Percentiles rank a stretch among this genome's conserved stretches.
phyloP scores from a whole-genome alignment of 78 protist species.

The Isochrysis galbana region DNA sequence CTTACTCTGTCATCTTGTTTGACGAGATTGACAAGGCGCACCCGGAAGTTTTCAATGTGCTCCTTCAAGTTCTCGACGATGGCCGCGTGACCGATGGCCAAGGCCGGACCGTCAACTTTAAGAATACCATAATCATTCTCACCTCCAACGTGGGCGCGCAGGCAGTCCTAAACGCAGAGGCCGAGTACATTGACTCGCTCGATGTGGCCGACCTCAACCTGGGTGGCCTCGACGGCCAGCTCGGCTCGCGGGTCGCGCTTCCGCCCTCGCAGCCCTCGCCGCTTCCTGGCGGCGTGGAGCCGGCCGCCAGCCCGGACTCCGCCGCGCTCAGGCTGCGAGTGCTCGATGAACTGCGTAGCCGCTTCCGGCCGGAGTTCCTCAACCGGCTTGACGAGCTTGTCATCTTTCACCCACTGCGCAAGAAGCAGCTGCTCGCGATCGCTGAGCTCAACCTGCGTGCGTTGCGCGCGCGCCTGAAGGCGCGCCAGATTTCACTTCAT shows the following conservation, averaged over 20 bases:
- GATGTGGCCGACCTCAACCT: no score
- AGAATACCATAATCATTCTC: slow-evolving; percentile 57
- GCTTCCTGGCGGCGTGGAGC: no score
- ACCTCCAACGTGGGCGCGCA: slow-evolving; percentile 66
- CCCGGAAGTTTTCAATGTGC: slow-evolving; percentile 52
- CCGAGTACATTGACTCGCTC: neutral
- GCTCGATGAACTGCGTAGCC: neutral
- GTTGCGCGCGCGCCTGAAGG: neutral
- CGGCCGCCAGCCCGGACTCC: neutral
- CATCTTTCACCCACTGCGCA: slow-evolving; percentile 50
- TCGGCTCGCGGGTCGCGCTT: neutral
- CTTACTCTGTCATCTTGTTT: slow-evolving; percentile 66
- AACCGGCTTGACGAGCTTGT: slow-evolving; percentile 74
- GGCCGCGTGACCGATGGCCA: slow-evolving; percentile 65
- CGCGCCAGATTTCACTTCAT: neutral
- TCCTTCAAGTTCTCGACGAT: slow-evolving; percentile 68
- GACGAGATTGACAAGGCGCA: slow-evolving; percentile 76
- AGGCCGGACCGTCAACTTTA: slow-evolving; percentile 49
- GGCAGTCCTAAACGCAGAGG: neutral
- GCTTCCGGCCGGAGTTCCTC: slow-evolving; percentile 72
- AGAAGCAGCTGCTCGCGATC: neutral
- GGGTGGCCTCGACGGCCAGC: neutral
- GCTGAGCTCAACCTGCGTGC: neutral
- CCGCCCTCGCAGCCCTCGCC: no score
- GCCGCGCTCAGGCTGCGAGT: slow-evolving; percentile 14